phyloP scores from a whole-genome alignment of 495 filamentous ascomycete species.

The Aspergillus bertholletiae region DNA sequence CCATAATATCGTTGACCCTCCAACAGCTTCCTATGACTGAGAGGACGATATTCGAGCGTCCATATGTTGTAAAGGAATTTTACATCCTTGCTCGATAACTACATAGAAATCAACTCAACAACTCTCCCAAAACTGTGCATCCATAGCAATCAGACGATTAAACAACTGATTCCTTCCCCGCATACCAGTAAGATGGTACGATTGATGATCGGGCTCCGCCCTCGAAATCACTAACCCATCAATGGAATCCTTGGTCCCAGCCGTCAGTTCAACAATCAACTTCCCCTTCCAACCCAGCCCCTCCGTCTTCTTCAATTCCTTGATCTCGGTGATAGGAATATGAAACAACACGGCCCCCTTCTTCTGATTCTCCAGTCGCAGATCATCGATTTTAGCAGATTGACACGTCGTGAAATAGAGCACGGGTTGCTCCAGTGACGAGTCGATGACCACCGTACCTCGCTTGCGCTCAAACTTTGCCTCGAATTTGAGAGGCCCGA shows the following conservation, averaged over 20 bases:
- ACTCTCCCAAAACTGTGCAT: slow-evolving; percentile 82
- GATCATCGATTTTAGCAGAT: slow-evolving; percentile 26
- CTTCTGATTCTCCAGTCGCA: slow-evolving; percentile 44
- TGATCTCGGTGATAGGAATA: slow-evolving; percentile 54
- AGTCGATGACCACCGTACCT: slow-evolving; percentile 67
- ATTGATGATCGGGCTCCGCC: slow-evolving; percentile 45
- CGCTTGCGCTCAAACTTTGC: slow-evolving; percentile 67
- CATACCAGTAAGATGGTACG: slow-evolving; percentile 65
- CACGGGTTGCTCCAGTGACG: slow-evolving; percentile 37
- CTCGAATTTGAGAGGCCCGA: slow-evolving; percentile 73
- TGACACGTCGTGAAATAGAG: slow-evolving; percentile 48
- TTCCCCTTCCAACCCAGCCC: slow-evolving; percentile 88
- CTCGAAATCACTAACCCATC: slow-evolving; percentile 73
- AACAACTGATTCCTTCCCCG: slow-evolving; percentile 75
- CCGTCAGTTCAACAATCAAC: slow-evolving; percentile 75
- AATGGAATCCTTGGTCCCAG: slow-evolving; percentile 63
- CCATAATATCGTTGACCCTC: too few relatives aligned
- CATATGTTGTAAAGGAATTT: too few relatives aligned
- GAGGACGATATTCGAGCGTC: too few relatives aligned
- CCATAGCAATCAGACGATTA: slow-evolving; percentile 76
- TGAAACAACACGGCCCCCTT: slow-evolving; percentile 37
- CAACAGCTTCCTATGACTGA: too few relatives aligned
- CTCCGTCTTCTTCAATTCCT: slow-evolving; percentile 75
- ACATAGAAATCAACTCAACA: slow-evolving; percentile 43
- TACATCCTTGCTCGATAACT: too few relatives aligned